phyloP scores from a whole-genome alignment of 2,329 filamentous ascomycete species.

The Cadophora malorum region DNA sequence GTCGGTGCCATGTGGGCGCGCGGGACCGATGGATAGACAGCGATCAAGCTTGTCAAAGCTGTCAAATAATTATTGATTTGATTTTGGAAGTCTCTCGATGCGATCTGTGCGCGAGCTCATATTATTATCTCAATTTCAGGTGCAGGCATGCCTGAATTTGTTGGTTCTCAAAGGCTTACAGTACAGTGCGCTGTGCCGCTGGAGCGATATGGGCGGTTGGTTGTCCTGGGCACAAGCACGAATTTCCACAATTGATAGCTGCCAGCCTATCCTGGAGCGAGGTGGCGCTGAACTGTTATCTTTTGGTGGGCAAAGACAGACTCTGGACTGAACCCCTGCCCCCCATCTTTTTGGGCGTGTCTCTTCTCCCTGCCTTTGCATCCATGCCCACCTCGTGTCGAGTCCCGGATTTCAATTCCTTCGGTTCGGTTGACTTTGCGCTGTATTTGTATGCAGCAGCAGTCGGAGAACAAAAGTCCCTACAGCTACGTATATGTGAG shows the following conservation, averaged over 20 bases:
- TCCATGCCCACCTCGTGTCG: neutral
- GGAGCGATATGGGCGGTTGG: neutral
- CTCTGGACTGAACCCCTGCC: slow-evolving; percentile 1
- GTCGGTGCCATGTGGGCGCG: too few relatives aligned
- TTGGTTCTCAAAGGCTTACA: neutral
- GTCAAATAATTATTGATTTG: neutral
- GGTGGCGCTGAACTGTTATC: slow-evolving; percentile 9
- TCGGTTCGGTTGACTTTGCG: too few relatives aligned
- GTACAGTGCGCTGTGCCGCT: neutral
- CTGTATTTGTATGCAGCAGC: neutral
- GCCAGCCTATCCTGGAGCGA: neutral
- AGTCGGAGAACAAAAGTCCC: neutral
- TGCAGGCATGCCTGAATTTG: neutral
- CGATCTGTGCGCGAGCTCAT: neutral
- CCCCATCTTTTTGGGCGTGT: neutral
- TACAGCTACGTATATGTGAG: neutral
- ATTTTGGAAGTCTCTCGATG: neutral
- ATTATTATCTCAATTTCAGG: neutral
- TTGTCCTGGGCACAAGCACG: slow-evolving; percentile 1
- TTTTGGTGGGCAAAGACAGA: neutral
- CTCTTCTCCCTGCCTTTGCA: neutral
- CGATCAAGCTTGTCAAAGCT: neutral
- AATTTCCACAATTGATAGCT: slow-evolving; percentile 15
- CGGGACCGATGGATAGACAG: neutral
- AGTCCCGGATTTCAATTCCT: neutral